phyloP scores from a whole-genome alignment of 2,329 filamentous ascomycete genomes.

The Pseudogymnoascus sp. region DNA sequence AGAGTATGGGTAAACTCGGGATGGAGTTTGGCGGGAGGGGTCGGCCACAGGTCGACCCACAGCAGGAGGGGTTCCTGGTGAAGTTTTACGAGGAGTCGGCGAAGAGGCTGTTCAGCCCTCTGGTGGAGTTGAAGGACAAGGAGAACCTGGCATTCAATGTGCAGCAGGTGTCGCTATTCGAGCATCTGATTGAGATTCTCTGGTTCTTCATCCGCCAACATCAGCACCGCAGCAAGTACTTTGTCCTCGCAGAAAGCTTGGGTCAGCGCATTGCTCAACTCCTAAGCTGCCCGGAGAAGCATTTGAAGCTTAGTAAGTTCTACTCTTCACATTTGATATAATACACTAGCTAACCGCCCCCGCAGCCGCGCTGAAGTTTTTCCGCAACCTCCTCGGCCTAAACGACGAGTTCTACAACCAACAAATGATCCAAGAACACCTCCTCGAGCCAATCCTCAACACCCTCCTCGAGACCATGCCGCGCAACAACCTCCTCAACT shows the following conservation, averaged over 20 bases:
- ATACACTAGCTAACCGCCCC: slow-evolving; percentile 14
- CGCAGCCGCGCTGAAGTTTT: slow-evolving; percentile 81
- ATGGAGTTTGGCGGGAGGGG: slow-evolving; percentile 60
- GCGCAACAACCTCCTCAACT: slow-evolving; percentile 86
- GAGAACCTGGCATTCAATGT: slow-evolving; percentile 63
- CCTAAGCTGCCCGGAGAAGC: slow-evolving; percentile 76
- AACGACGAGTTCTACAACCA: slow-evolving; percentile 88
- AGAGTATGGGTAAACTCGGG: slow-evolving; percentile 53
- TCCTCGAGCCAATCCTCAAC: slow-evolving; percentile 76
- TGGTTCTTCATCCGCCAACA: slow-evolving; percentile 92
- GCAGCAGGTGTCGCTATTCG: slow-evolving; percentile 82
- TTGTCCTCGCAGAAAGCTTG: slow-evolving; percentile 72
- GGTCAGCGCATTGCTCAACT: slow-evolving; percentile 74
- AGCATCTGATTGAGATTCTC: slow-evolving; percentile 83
- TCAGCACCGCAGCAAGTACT: slow-evolving; percentile 75
- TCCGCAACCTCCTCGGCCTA: slow-evolving; percentile 74
- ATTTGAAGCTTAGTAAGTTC: slow-evolving; percentile 72
- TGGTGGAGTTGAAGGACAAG: slow-evolving; percentile 68
- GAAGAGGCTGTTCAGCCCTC: slow-evolving; percentile 73
- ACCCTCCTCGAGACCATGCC: slow-evolving; percentile 80
- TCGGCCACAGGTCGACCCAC: slow-evolving; percentile 52
- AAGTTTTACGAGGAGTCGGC: slow-evolving; percentile 87
- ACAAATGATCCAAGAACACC: slow-evolving; percentile 70
- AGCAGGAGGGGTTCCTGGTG: slow-evolving; percentile 77
- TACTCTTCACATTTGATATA: slow-evolving; percentile 17